Evolutionary conservation across 2,329 filamentous ascomycete genomes (phyloP), one percentile per base, ranked within the genome.

Genomic region (Diplodia corticola): DNA sequence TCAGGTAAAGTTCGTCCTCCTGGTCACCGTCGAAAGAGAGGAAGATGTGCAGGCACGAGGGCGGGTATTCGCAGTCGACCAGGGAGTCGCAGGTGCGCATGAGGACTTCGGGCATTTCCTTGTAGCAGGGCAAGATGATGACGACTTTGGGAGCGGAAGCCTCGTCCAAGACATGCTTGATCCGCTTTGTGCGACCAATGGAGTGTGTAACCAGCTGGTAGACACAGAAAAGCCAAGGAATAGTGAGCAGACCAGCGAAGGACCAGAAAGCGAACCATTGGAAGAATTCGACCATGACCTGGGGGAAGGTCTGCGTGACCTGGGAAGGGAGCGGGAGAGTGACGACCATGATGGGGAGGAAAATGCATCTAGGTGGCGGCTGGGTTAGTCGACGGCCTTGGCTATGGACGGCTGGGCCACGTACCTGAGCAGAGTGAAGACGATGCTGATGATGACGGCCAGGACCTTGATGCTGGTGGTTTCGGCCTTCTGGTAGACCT

Each of bases 261-360:
- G 90, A 89, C 89, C 92, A 97, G 77, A 98, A 98, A 4, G 93
- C 93, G 74, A 98, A 97, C 91, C 92, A 96, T 75, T 97, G 93
- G 15, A 98, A 84, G 54, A 91, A 84, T 1, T 76, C 78, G 48
- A 95, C 90, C 83, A 95, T 86, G 1, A 77, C 64, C 2, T 76
- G 65, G 0, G 94, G 93, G 80, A 94, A 96, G 71, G 91, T 85
- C 67, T 86, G 83, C 7, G 89, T 89, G 53, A 97, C 82, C 67
- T 87, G 84, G 22, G 83, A 79, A 0, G 94, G 94, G 2, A 98
- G 83, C 0, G 94, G 94, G 4, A 98, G 83, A 0, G 93, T 98
- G 55, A 97, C 92, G 24, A 97, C 79, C 93, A 98, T 97, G 70
- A 97, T 91, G 0, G 94, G 94, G 30, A 98, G 83, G 78, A 97